Evolutionary conservation across 352 stramenopile genomes (phyloP), one percentile per base, ranked within the genome.

Genomic region (Globisporangium paroecandrum): DNA sequence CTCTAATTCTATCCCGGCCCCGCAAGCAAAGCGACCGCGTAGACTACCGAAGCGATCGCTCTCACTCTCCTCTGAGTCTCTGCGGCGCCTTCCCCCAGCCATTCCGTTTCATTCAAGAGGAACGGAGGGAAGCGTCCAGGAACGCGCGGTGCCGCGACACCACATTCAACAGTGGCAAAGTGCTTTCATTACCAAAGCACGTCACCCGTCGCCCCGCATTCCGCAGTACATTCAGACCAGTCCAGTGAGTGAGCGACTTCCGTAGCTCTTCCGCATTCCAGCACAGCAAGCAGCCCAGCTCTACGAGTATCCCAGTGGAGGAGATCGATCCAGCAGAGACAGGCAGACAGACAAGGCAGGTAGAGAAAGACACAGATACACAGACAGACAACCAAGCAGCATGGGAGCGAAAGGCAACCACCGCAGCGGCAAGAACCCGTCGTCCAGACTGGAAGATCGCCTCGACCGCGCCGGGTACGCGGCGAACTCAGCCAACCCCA

Each of bases 71-170:
- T 12, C n/a, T 29, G n/a, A 29, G n/a, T 56, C 49, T 56, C n/a
- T 56, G 22, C 57, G 58, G 10, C 58, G 34, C 36, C 58, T 64
- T 64, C 58, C 13, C 57, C 58, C 18, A 29, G 29, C 36, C 36
- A 64, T n/a, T 61, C 29, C 55, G 55, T 61, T 61, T 47, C 55
- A 61, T 61, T 61, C 55, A 61, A 61, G 55, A 61, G 55, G 55
- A 61, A 47, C 55, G 55, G 55, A 47, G 36, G 58, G 58, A 64
- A 64, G 58, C 36, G 41, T 49, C 36, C 53, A 53, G 36, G 58
- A 64, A 53, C 58, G 58, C 58, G 58, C 36, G 36, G 58, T 18
- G 36, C 34, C 53, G n/a, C 22, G 36, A 49, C 58, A 64, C 41
- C 58, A 49, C 58, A 64, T 61, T 61, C 55, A 61, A 61, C 15